Evolutionary conservation across 805 yeast species (phyloP).

Genomic region (Ogataea thermomethanolica): DNA sequence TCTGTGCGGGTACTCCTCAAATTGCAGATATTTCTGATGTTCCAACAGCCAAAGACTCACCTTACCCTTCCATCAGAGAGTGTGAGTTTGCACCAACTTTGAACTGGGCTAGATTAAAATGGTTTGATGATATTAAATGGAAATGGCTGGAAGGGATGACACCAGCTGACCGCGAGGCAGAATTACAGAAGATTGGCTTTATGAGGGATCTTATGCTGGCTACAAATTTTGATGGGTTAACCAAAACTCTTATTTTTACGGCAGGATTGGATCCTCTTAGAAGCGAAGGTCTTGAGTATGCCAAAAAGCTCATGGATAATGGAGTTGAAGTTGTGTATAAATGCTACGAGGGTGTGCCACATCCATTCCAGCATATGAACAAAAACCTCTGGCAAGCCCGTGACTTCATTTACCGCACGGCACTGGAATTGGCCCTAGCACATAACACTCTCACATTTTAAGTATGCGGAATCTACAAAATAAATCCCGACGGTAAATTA

Average conservation of each 20-base stretch:
- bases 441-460: slow-evolving; percentile 17
- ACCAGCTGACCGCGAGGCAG: slow-evolving; percentile 13
- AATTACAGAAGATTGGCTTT: slow-evolving; percentile 31
- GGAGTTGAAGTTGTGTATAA: slow-evolving; percentile 30
- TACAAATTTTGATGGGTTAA: slow-evolving; percentile 26
- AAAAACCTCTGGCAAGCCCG: slow-evolving; percentile 30
- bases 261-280: slow-evolving; percentile 36
- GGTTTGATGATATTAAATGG: slow-evolving; percentile 33
- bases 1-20: slow-evolving; percentile 34
- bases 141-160: slow-evolving; percentile 19
- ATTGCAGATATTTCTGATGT: slow-evolving; percentile 30
- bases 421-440: slow-evolving; percentile 30
- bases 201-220: slow-evolving; percentile 29
- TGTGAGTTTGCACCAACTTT: slow-evolving; percentile 34
- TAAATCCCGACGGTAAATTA: background rate
- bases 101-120: slow-evolving; percentile 32
- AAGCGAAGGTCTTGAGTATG: slow-evolving; percentile 34
- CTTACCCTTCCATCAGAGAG: slow-evolving; percentile 26
- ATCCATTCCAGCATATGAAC: slow-evolving; percentile 36
- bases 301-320: slow-evolving; percentile 25
- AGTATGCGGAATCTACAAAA: slow-evolving; percentile 1
- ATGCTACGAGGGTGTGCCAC: slow-evolving; percentile 33
- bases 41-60: slow-evolving; percentile 26
- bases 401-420: slow-evolving; percentile 28
- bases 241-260: slow-evolving; percentile 31